These are phyloP conservation scores for Canavalia ensiformis DNA, from an alignment of 306 rosid species.

Conservation along the genomic window DNA sequence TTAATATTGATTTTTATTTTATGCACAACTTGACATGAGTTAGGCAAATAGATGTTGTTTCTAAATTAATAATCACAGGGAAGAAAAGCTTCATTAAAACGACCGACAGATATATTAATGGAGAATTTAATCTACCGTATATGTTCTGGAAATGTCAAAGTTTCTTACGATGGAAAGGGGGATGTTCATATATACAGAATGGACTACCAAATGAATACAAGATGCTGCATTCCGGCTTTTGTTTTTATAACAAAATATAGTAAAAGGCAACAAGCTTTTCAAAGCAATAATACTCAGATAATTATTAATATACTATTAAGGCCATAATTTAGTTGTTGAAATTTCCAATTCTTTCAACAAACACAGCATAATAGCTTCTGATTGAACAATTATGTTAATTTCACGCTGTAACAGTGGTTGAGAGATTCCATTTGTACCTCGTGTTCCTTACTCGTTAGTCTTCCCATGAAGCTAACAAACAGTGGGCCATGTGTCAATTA, in stretches of 20 bases:
- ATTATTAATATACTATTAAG: conserved; percentile 27
- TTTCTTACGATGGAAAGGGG: not conserved
- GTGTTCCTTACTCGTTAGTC: conserved; percentile 38
- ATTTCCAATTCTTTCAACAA: conserved; percentile 47
- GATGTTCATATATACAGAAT: not conserved
- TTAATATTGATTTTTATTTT: not conserved
- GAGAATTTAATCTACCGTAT: conserved; percentile 2
- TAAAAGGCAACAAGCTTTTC: not conserved
- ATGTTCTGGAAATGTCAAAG: not conserved
- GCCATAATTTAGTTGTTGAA: conserved; percentile 55
- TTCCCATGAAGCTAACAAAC: conserved; percentile 41
- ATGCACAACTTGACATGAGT: not conserved
- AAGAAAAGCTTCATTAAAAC: conserved; percentile 11
- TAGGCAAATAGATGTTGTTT: not conserved
- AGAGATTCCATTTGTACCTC: conserved; percentile 44
- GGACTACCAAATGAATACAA: not conserved
- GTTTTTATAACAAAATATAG: not conserved
- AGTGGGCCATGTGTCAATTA: conserved; percentile 47
- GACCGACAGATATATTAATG: conserved; percentile 6
- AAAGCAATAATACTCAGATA: conserved; percentile 26
- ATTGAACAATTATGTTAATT: conserved; percentile 47
- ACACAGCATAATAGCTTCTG: conserved; percentile 43
- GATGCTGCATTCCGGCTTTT: not conserved
- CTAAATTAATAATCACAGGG: not conserved
- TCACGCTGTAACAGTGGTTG: conserved; percentile 45